Base-by-base conservation (phyloP, 257 asterid genomes). In the Solanum raphanifolium region DNA sequence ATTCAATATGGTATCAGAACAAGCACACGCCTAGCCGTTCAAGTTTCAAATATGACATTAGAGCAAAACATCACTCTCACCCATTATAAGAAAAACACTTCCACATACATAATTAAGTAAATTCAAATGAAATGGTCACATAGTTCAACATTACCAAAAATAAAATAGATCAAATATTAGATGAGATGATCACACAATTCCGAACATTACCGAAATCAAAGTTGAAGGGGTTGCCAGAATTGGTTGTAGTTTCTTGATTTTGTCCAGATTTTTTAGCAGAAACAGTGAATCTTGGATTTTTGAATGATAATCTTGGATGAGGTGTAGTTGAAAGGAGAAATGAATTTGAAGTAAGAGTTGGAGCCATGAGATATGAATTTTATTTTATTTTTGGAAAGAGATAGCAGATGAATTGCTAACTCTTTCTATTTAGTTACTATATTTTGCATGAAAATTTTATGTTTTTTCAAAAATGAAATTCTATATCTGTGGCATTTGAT, bases 261-360 rank as follows among this genome's bases (percentile, higher is more conserved):
- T 88, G 71, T 31, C 89, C 90, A 6, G 92, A 83, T 82, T 92
- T 94, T 72, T 93, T 93, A 86, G 98, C 94, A 84, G 90, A 92
- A 18, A 92, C 91, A 25, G 92, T 85, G 18, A 92, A 90, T 86
- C 94, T 87, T 20, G 74, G 92, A 71, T 75, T 88, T 87, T 76
- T 90, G 91, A 76, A 88, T 52, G 83, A 39, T 89, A 84, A 68
- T 73, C 92, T 90, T n/a, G 98, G 90, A 52, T 83, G 93, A 21
- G 98, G 95, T 27, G 94, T 81, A 34, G 93, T 89, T 75, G 92
- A 87, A 29, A 89, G 93, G 86, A 94, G 92, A 88, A 94, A 94
- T 87, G 98, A 92, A 84, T 94, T 94, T 62, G 98, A 94, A 91
- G 97, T 88, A 29, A 95, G 95, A 60, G 98, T 91, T 91, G 95